Base-by-base conservation (phyloP, 768 basidiomycete species). In the Pleurotus platypus region DNA sequence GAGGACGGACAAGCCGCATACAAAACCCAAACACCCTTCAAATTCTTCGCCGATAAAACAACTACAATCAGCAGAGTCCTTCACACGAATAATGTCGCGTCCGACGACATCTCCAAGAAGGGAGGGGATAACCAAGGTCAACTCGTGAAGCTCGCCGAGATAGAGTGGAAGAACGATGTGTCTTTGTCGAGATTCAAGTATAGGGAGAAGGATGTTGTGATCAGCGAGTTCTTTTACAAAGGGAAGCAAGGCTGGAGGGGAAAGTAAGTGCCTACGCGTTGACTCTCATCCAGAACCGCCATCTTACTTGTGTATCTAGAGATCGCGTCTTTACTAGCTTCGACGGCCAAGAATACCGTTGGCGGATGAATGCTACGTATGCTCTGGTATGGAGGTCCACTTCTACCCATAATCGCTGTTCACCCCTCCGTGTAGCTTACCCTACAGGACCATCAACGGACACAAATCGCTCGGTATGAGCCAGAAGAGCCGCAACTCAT, bases 1-100 rank as follows among this genome's bases (percentile, higher is more conserved):
- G 65, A 58, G 39, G 58, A 65, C n/a, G 67, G 65, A 27, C 64
- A 65, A 37, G 57, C 61, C 18, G 37, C 66, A n/a, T 69, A 67
- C 57, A 62, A 62, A 49, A 59, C 63, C 20, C 53, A 40, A 26
- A 65, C 66, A 4, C 62, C 64, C 4, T 61, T 55, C 24, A 62
- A 51, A 24, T 35, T 62, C 2, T 65, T 66, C 46, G 59, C 58
- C 38, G 43, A 55, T 16, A 57, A 63, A 18, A 64, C 60, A 5
- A 64, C 66, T 20, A 61, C 60, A 12, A 61, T 65, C 2, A 60
- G 18, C 54, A 59, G 62, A 38, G 54, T 61, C 24, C 46, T 58
- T 30, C 57, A 54, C 51, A 40, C 51, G 37, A 30, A 54, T 38
- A 54, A 39, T 24, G 39, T 54, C 7, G 51, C 22, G 15, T 54